Base-by-base conservation (phyloP, 108 stramenopile species). In the Conticribra guillardii region DNA sequence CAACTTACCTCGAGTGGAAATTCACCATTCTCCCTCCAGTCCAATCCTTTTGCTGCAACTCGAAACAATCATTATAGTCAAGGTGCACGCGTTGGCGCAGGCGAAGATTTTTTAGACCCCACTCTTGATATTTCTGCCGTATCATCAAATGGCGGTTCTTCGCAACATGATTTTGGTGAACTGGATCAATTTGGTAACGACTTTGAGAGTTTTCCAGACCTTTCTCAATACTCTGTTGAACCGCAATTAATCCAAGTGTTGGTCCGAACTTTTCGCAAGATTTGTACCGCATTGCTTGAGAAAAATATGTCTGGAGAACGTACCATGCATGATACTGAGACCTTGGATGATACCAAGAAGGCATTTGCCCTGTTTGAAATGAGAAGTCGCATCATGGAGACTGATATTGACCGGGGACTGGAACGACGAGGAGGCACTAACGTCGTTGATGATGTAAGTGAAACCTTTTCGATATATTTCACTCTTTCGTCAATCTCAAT, bases 361-460 rank as follows among this genome's bases (percentile, higher is more conserved):
- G 83, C 86, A 9, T 94, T 94, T 78, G 93, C 93, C 24, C 70
- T 94, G 16, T 84, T 85, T 56, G 93, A 94, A 78, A 91, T 94
- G 90, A 73, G 93, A 56, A 91, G 90, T 75, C 89, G 93, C 4
- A 94, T 94, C 50, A 94, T 94, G 93, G 90, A 91, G 69, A 94
- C 85, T 47, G 93, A 94, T 62, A 90, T 94, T 56, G 93, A 94
- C 65, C 84, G 93, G 11, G 90, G 93, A 4, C 60, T 94, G 54
- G 93, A 91, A 37, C 78, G 93, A 49, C 77, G 83, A 28, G 93
- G 93, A 30, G 90, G 93, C 45, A 91, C 93, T 1, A 78, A 81
- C 19, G 79, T 80, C 1, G 90, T 91, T 9, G 93, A 94, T 65
- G 93, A 94, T 64, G 37, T 41, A 41, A 41, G 37, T 41, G 5